These are phyloP conservation scores for Backusella mclennaniae DNA, from an alignment of 192 early-diverging fungal genomes.

Conservation along the genomic window DNA sequence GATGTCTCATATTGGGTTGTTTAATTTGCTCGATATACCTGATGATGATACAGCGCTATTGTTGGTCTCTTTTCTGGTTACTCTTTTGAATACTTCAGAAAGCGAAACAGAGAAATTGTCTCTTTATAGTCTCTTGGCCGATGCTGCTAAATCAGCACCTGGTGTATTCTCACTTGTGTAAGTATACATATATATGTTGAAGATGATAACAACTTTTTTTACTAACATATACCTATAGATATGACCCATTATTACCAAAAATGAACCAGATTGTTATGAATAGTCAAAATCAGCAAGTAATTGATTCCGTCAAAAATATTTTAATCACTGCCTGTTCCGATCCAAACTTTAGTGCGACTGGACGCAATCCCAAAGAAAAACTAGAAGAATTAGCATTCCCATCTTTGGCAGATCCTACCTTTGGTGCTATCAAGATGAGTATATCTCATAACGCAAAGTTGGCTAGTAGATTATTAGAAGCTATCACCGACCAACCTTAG, in stretches of 20 bases:
- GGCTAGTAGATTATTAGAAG: conserved; percentile 17
- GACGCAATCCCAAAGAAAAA: conserved; percentile 41
- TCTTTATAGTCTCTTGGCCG: conserved; percentile 71
- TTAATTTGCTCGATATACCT: conserved; percentile 59
- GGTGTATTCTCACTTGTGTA: conserved; percentile 70
- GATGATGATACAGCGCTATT: conserved; percentile 57
- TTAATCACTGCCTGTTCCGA: conserved; percentile 22
- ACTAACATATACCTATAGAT: conserved; percentile 34
- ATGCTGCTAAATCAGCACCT: conserved; percentile 61
- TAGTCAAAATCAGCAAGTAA: conserved; percentile 42
- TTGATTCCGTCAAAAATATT: conserved; percentile 24
- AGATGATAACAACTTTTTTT: neutral
- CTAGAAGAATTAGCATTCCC: conserved; percentile 45
- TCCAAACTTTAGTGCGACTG: conserved; percentile 20
- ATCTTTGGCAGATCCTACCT: conserved; percentile 17
- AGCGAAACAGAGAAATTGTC: conserved; percentile 65
- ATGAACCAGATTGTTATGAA: conserved; percentile 64
- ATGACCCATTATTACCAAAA: conserved; percentile 61
- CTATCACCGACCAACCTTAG: conserved; percentile 15
- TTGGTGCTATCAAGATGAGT: conserved; percentile 23
- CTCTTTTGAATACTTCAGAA: conserved; percentile 66
- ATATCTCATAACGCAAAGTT: conserved; percentile 9
- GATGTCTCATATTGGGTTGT: conserved; percentile 51
- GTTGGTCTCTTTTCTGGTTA: conserved; percentile 61
- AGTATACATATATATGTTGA: conserved; percentile 26